Evolutionary conservation across 2,329 filamentous ascomycete species (phyloP).

Genomic region (Aspergillus sp.): DNA sequence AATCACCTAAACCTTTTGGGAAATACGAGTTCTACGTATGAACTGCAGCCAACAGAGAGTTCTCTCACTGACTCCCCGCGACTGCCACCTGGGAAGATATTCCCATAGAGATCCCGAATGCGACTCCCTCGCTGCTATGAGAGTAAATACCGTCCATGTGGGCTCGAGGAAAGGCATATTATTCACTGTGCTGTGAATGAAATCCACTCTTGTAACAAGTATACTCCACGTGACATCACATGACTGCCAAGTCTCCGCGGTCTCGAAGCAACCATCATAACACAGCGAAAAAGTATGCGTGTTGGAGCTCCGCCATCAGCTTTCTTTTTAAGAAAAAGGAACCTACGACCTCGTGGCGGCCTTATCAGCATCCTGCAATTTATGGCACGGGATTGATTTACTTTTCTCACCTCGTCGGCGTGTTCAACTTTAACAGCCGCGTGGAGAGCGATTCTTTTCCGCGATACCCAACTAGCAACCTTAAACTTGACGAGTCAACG

Average conservation of each 20-base stretch:
- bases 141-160: too few species aligned
- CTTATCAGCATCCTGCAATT: not conserved
- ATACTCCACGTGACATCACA: constrained; percentile 16
- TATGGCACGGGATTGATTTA: not conserved
- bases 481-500: not conserved
- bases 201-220: not conserved
- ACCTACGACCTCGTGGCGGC: not conserved
- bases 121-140: not conserved
- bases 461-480: constrained; percentile 1
- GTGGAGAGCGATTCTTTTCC: constrained; percentile 4
- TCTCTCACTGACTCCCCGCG: too few species aligned
- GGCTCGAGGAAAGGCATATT: too few species aligned
- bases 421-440: not conserved
- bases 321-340: not conserved
- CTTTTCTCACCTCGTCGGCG: not conserved
- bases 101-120: not conserved
- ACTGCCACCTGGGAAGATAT: not conserved
- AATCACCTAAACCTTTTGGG: not conserved
- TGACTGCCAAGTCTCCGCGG: constrained; percentile 21
- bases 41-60: too few species aligned
- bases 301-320: not conserved
- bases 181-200: too few species aligned
- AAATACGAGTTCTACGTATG: not conserved
- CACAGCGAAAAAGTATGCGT: constrained; percentile 5
- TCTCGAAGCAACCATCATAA: constrained; percentile 4